These are phyloP conservation scores for Exsudoporus frostii DNA, from an alignment of 768 basidiomycete genomes.

Conservation along the genomic window DNA sequence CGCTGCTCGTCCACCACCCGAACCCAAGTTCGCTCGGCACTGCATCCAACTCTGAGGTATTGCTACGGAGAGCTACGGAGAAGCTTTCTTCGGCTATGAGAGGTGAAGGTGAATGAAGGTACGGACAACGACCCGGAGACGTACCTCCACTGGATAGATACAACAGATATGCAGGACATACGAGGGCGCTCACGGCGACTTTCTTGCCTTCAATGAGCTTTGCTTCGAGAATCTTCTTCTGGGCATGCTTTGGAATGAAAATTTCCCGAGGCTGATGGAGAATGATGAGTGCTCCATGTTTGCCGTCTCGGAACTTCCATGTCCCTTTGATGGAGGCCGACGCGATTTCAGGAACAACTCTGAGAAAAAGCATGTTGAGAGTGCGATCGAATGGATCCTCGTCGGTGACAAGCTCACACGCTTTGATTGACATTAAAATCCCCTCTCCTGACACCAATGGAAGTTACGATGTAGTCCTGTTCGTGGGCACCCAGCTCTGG, in stretches of 20 bases:
- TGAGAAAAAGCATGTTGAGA: not conserved
- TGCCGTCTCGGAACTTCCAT: conserved; percentile 23
- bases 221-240: conserved; percentile 17
- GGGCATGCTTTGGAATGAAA: conserved; percentile 13
- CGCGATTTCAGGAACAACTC: conserved; percentile 12
- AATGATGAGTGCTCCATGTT: conserved; percentile 30
- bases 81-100: conserved; percentile 7
- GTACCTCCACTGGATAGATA: conserved; percentile 21
- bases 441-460: conserved; percentile 14
- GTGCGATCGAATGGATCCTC: too few species aligned
- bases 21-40: not conserved
- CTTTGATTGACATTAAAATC: conserved; percentile 11
- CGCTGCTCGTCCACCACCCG: conserved; percentile 5
- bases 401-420: not conserved
- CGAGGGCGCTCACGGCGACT: conserved; percentile 24
- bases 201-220: conserved; percentile 16
- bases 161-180: conserved; percentile 28
- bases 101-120: not conserved
- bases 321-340: conserved; percentile 30
- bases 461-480: conserved; percentile 17
- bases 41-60: too few species aligned
- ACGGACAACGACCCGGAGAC: not conserved
- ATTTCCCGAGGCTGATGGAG: conserved; percentile 23
- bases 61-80: conserved; percentile 12
- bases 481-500: conserved; percentile 9